phyloP scores from a whole-genome alignment of 2,329 filamentous ascomycete species.

The Chrysoporthe deuterocubensis region DNA sequence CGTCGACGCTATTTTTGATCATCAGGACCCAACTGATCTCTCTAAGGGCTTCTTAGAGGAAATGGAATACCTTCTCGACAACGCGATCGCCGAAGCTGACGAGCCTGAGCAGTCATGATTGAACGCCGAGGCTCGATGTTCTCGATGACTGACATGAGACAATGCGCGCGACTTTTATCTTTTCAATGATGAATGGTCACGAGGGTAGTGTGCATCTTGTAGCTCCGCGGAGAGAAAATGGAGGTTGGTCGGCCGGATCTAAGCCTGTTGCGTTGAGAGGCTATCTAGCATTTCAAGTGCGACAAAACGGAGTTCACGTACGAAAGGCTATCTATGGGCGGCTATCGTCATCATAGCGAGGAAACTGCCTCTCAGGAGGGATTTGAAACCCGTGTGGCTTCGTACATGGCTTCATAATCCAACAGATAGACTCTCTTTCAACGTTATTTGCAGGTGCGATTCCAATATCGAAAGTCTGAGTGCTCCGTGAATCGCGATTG shows the following conservation, averaged over 20 bases:
- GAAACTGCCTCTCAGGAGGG: background rate
- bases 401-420: background rate
- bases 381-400: background rate
- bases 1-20: constrained; percentile 10
- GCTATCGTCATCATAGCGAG: background rate
- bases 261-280: no score
- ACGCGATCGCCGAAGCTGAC: background rate
- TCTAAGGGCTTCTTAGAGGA: constrained; percentile 15
- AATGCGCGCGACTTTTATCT: background rate
- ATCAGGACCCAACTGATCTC: background rate
- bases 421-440: background rate
- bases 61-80: constrained; percentile 19
- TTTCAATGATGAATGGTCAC: background rate
- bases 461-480: background rate
- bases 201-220: background rate
- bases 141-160: background rate
- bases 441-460: background rate
- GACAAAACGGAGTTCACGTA: background rate
- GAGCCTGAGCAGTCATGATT: background rate
- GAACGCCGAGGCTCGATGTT: background rate
- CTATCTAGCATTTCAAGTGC: background rate
- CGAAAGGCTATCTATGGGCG: background rate
- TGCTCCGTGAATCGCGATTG: background rate
- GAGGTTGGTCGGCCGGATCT: no score
- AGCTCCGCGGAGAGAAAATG: no score